Evolutionary conservation across 139 green algal genomes (phyloP).

Genomic region (Mesostigma viride): DNA sequence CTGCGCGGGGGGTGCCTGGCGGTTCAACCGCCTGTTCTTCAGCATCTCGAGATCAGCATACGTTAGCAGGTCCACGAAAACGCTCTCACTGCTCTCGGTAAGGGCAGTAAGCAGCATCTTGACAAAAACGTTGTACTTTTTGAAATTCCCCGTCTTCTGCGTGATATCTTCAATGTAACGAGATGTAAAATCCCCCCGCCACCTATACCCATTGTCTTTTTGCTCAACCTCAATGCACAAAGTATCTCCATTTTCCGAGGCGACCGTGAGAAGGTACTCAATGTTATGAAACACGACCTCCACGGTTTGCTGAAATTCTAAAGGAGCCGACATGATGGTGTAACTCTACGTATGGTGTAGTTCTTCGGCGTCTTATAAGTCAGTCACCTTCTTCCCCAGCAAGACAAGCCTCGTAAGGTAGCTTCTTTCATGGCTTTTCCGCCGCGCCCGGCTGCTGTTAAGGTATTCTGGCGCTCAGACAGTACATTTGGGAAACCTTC

Average conservation of each 20-base stretch:
- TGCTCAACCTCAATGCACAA: conserved; percentile 58
- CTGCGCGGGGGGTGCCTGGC: not conserved
- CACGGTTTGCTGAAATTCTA: not conserved
- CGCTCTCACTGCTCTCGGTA: conserved; percentile 54
- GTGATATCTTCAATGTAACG: conserved; percentile 84
- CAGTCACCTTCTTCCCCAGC: too few species aligned
- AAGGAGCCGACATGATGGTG: too few species aligned
- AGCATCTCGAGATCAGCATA: conserved; percentile 69
- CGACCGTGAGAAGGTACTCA: conserved; percentile 19
- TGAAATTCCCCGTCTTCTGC: conserved; percentile 74
- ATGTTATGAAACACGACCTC: conserved; percentile 16
- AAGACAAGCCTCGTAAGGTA: too few species aligned
- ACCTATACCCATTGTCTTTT: conserved; percentile 42
- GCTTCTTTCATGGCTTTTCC: too few species aligned
- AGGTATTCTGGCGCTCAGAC: too few species aligned
- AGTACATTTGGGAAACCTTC: too few species aligned
- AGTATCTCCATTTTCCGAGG: conserved; percentile 27
- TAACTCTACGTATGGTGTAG: too few species aligned
- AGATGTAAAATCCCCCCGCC: conserved; percentile 57
- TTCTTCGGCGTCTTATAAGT: too few species aligned
- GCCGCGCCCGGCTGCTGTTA: too few species aligned
- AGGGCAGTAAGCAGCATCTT: conserved; percentile 69
- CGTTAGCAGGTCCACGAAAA: conserved; percentile 77
- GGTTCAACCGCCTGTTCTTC: conserved; percentile 41
- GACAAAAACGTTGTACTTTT: conserved; percentile 70